These are phyloP conservation scores for Rhododendron henanense DNA, from an alignment of 148 eudicot species.

Conservation along the genomic window DNA sequence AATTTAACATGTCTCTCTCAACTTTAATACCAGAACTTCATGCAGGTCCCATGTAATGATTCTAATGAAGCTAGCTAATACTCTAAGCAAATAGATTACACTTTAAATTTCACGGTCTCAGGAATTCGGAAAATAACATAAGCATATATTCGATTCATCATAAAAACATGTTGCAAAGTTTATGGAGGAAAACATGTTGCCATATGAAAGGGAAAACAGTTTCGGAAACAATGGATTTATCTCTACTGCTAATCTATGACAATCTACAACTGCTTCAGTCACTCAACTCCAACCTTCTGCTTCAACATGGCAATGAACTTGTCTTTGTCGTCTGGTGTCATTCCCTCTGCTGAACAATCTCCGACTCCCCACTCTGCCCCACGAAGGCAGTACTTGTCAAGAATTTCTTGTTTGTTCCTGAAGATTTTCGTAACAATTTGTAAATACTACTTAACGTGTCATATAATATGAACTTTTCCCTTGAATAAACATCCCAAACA, in stretches of 20 bases:
- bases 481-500: neutral
- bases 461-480: neutral
- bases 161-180: neutral
- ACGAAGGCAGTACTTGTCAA: slow-evolving; percentile 81
- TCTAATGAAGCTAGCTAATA: neutral
- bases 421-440: neutral
- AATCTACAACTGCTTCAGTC: neutral
- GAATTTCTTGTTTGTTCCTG: slow-evolving; percentile 78
- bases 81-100: neutral
- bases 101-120: neutral
- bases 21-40: neutral
- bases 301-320: slow-evolving; percentile 73
- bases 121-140: neutral
- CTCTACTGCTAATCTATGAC: neutral
- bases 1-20: neutral
- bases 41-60: neutral
- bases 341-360: slow-evolving; percentile 83
- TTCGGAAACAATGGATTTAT: neutral
- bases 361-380: slow-evolving; percentile 99
- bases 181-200: neutral
- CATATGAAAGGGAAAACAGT: neutral
- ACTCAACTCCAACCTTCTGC: slow-evolving; percentile 50
- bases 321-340: slow-evolving; percentile 69
- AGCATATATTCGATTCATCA: neutral
- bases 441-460: neutral